A percentile compares a stretch with the other conserved stretches of the same genome.
Conservation (phyloP, 2,329 filamentous ascomycete species). For the Acrocalymma vagum region DNA sequence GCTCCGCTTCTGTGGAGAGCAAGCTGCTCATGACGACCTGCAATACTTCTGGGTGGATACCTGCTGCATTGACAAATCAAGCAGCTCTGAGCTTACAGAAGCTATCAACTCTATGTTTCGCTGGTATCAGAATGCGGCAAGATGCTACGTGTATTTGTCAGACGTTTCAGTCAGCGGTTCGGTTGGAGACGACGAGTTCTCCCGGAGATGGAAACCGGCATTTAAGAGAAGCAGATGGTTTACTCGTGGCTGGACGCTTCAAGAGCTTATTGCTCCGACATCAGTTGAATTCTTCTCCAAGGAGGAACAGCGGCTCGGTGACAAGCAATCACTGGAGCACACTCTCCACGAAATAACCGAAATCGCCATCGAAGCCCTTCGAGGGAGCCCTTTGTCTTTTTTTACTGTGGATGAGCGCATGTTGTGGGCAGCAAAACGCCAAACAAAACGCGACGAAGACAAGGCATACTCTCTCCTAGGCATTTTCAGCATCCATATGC, state of each 20-base stretch:
- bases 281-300: constrained; percentile 2
- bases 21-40: constrained; percentile 10
- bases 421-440: constrained; percentile 26
- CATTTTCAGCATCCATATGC: constrained; percentile 28
- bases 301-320: constrained; percentile 14
- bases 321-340: constrained; percentile 20
- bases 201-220: no score
- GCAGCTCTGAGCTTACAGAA: constrained; percentile 2
- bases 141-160: constrained; percentile 9
- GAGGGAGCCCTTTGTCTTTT: constrained; percentile 19
- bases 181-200: not conserved
- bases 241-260: constrained; percentile 8
- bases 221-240: constrained; percentile 13
- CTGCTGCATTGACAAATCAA: no score
- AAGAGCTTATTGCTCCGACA: constrained; percentile 7
- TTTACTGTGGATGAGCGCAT: constrained; percentile 27
- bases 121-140: constrained; percentile 11
- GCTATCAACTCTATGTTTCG: constrained; percentile 6
- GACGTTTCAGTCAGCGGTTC: constrained; percentile 6
- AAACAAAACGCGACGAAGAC: constrained; percentile 33
- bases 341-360: constrained; percentile 21
- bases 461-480: constrained; percentile 34
- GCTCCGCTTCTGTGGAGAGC: constrained; percentile 9
- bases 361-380: constrained; percentile 21
- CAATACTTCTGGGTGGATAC: constrained; percentile 1